Evolutionary conservation across 495 filamentous ascomycete genomes (phyloP).

Genomic region (Entonaema liquescens): DNA sequence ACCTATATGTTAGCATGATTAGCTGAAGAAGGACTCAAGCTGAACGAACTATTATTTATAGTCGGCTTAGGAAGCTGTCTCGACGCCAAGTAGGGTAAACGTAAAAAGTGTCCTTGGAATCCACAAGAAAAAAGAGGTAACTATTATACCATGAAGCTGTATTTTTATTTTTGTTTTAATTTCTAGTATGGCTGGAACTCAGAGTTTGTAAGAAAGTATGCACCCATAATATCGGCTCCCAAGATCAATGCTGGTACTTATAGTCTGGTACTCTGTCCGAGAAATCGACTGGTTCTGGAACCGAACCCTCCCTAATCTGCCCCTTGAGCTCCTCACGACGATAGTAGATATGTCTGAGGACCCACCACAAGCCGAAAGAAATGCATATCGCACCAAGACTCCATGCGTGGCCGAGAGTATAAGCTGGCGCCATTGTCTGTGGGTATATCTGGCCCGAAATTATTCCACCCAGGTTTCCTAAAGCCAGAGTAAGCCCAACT

Average conservation of each 20-base stretch:
- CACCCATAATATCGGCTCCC: too few species aligned
- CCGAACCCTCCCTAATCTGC: conserved; percentile 11
- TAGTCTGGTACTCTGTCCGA: conserved; percentile 41
- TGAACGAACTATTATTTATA: too few species aligned
- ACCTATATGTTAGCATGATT: too few species aligned
- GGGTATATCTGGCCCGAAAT: conserved; percentile 49
- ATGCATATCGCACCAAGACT: conserved; percentile 41
- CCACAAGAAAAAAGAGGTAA: too few species aligned
- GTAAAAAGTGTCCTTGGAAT: too few species aligned
- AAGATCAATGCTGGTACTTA: conserved; percentile 43
- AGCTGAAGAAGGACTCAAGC: too few species aligned
- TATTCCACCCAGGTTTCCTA: conserved; percentile 54
- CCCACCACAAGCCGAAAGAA: conserved; percentile 43
- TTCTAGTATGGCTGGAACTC: not conserved
- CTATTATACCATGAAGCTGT: too few species aligned
- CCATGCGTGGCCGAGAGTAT: conserved; percentile 47
- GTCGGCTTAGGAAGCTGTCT: too few species aligned
- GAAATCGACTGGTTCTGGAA: conserved; percentile 9
- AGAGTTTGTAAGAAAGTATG: too few species aligned
- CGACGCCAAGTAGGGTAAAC: too few species aligned
- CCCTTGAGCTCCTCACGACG: conserved; percentile 37
- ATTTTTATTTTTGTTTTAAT: too few species aligned
- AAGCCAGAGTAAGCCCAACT: conserved; percentile 50
- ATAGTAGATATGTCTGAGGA: conserved; percentile 39
- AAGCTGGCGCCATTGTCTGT: conserved; percentile 39